Percentiles rank a stretch among this genome's conserved stretches.
These are phyloP conservation scores for Aspergillus sclerotiicarbonarius DNA, from an alignment of 495 filamentous ascomycete species.

Conservation along the genomic window DNA sequence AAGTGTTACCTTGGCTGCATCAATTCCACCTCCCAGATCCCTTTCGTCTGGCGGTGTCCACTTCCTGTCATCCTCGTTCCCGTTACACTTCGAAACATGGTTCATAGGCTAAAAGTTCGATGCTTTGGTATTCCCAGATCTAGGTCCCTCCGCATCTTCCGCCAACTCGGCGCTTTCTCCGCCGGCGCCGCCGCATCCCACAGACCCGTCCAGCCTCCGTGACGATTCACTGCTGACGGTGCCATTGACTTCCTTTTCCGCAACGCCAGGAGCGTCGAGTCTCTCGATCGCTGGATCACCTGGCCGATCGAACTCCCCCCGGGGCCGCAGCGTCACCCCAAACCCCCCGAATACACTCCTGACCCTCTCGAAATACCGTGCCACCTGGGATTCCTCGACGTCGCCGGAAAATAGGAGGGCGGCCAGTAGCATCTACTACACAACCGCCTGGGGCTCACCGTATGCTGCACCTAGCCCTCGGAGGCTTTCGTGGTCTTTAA, in stretches of 20 bases:
- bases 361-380: conserved; percentile 31
- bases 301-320: conserved; percentile 28
- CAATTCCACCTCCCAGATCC: conserved; percentile 4
- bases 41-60: conserved; percentile 6
- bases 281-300: conserved; percentile 37
- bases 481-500: conserved; percentile 43
- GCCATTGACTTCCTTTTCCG: conserved; percentile 32
- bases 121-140: conserved; percentile 32
- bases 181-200: conserved; percentile 27
- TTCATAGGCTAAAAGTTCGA: conserved; percentile 17
- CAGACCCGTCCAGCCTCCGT: conserved; percentile 28
- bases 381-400: conserved; percentile 35
- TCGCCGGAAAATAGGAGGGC: conserved; percentile 44
- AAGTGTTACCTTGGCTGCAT: conserved; percentile 14
- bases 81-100: conserved; percentile 1
- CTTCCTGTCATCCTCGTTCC: conserved; percentile 10
- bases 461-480: conserved; percentile 58
- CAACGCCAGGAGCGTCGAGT: conserved; percentile 41
- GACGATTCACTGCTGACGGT: conserved; percentile 34
- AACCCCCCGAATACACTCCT: conserved; percentile 36
- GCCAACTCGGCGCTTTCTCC: conserved; percentile 41
- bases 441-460: conserved; percentile 72
- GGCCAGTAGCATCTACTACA: conserved; percentile 55
- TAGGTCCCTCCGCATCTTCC: conserved; percentile 41
- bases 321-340: conserved; percentile 28